These are phyloP conservation scores for Poteriospumella lacustris DNA, from an alignment of 108 stramenopile species.

Conservation along the genomic window DNA sequence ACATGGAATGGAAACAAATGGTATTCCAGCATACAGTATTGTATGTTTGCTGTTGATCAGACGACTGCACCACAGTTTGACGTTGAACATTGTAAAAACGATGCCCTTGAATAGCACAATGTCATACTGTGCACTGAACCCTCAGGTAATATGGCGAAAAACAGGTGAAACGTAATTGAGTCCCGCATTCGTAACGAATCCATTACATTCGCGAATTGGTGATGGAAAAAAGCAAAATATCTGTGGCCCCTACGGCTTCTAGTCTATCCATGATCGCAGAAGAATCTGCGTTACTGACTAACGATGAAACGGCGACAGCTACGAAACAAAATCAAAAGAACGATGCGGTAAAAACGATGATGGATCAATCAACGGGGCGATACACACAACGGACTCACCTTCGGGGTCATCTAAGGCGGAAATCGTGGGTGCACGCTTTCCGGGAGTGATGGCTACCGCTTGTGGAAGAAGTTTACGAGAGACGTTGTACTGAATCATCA, in stretches of 20 bases:
- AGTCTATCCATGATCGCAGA: conserved; percentile 83
- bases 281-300: conserved; percentile 75
- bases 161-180: no score
- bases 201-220: conserved; percentile 65
- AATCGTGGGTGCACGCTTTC: conserved; percentile 86
- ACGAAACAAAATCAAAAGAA: not conserved
- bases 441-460: conserved; percentile 77
- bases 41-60: no score
- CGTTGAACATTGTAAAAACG: no score
- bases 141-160: no score
- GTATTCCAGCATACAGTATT: no score
- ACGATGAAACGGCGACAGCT: conserved; percentile 66
- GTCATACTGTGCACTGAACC: no score
- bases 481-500: conserved; percentile 90
- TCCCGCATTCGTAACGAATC: no score
- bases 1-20: no score
- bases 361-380: not conserved
- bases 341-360: not conserved
- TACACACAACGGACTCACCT: conserved; percentile 28
- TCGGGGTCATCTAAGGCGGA: conserved; percentile 72
- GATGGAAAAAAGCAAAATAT: conserved; percentile 82
- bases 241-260: conserved; percentile 76
- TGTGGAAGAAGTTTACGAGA: conserved; percentile 58
- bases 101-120: no score
- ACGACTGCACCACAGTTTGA: no score